Base-by-base conservation (phyloP, 1,284 basidiomycete genomes). In the Cutaneotrichosporon spelunceum region DNA sequence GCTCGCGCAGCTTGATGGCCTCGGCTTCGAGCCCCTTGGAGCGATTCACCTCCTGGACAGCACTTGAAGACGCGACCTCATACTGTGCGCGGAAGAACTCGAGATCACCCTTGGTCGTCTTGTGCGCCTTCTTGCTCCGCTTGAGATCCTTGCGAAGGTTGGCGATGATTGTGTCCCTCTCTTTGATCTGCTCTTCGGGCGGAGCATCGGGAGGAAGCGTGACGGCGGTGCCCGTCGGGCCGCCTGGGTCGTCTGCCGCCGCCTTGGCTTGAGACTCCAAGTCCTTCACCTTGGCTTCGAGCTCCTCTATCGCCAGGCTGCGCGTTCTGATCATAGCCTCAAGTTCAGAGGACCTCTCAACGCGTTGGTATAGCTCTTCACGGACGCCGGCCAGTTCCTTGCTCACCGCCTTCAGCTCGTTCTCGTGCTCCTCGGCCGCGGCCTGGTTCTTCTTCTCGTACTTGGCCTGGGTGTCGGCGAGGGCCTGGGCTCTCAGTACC, bases 41-140 rank as follows among this genome's bases (percentile, higher is more conserved):
- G 4, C 48, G 60, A 9, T 57, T 55, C 10, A 70, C 72, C 48
- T 71, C 69, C 7, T 58, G 55, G 13, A 73, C 69, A 0, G 73
- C 76, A 2, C 61, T 50, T n/a, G 59, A 59, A 2, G 69, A 68
- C 1, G 75, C 76, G 10, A 59, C 33, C 10, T 64, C 26, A 50
- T 76, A 76, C 60, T 71, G 69, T 3, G 34, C 42, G 16, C 66
- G 67, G 23, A 75, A n/a, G 59, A 73, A 77, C 3, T 33, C 54
- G 36, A 60, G 45, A 23, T 73, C 68, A 2, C 57, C 24, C 10
- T 45, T 29, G 13, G 62, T 54, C 10, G 23, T 33, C 49, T 61
- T 59, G 13, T 62, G 47, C 3, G 53, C 45, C 29, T 50, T 49
- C 13, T 54, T 50, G 34, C 47, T 21, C 13, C 36, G 21, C 58